Base-by-base conservation (phyloP, 2,329 filamentous ascomycete species). In the Tricladium varicosporioides region DNA sequence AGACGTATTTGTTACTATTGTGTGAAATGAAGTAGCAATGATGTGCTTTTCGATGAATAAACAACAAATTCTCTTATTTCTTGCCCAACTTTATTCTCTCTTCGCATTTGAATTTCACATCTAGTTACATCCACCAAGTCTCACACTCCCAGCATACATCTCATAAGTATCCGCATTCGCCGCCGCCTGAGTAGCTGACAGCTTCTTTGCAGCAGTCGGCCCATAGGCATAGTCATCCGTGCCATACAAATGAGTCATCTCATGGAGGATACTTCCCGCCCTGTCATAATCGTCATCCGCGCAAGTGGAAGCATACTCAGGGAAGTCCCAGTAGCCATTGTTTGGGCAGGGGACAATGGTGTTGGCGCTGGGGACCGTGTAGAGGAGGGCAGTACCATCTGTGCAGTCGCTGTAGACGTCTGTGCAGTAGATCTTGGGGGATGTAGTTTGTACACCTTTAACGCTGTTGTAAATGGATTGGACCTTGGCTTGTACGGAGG, bases 151-250 rank as follows among this genome's bases (percentile, higher is more conserved):
- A 32, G 62, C 61, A 54, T 65, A 66, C 63, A 65, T 65, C 61
- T 65, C 61, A 56, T 65, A 66, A 1, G 64, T 66, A 55, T 66
- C 64, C 5, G 64, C 64, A 54, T 66, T 66, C 2, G 42, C 53
- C 14, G 63, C 56, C 4, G 63, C 63, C n/a, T 64, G 36, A 1
- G 60, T 53, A 46, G 64, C 64, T 2, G 52, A 27, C 48, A 66
- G 54, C 13, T 47, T 33, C 47, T 54, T 59, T 1, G 64, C 64
- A 18, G 61, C 64, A 44, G 60, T 48, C 27, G 55, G 45, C 8
- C 64, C 64, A 62, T 66, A 66, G 9, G 64, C 64, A 3, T 22
- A 65, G 60, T 66, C 64, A 19, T 56, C 49, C 2, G 63, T 65
- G 7, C 64, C 64, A 50, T 64, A 66, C 22, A 65, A 56, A 55